Evolutionary conservation across 257 asterid genomes (phyloP).

Genomic region (Solanum paucissectum): DNA sequence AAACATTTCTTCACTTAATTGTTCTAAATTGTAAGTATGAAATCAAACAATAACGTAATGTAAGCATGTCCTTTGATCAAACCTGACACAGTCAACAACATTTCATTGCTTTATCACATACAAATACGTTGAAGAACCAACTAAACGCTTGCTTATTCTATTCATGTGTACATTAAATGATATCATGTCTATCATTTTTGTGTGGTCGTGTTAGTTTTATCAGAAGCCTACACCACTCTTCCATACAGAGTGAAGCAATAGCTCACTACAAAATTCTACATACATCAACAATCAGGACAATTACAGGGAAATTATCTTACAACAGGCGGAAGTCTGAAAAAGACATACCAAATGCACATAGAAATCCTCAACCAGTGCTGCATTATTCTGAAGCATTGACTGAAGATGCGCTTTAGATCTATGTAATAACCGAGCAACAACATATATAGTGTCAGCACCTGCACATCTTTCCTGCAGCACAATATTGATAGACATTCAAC

Average conservation of each 20-base stretch:
- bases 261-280: neutral
- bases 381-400: constrained; percentile 74
- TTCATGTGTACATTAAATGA: neutral
- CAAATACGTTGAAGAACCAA: neutral
- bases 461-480: constrained; percentile 98
- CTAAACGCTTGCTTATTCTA: neutral
- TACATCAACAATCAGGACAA: neutral
- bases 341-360: constrained; percentile 69
- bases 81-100: neutral
- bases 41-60: neutral
- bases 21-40: neutral
- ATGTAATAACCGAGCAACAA: constrained; percentile 91
- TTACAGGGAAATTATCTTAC: neutral
- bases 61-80: neutral
- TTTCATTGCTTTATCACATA: neutral
- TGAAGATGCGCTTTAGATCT: constrained; percentile 88
- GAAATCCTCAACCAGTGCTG: constrained; percentile 78
- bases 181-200: neutral
- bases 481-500: constrained; percentile 12
- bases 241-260: neutral
- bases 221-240: neutral
- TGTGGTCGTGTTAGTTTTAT: neutral
- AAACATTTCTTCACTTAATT: neutral
- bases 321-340: neutral
- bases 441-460: constrained; percentile 78